Evolutionary conservation across 345 rosid genomes (phyloP).

Genomic region (Eucalyptus melliodora): DNA sequence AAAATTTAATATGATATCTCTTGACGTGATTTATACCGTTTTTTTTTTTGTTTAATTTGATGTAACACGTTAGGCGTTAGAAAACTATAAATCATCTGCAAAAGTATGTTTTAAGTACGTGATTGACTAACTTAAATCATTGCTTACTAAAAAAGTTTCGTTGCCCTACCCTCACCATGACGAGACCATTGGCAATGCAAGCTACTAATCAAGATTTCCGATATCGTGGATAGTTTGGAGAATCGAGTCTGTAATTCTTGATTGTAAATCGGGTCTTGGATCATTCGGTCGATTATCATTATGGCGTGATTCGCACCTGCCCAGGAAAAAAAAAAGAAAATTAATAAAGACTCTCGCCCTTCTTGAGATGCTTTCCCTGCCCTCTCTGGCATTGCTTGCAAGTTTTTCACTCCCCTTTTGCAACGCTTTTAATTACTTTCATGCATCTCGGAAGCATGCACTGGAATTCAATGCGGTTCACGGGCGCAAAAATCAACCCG

Average conservation of each 20-base stretch:
- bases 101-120: not conserved
- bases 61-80: not conserved
- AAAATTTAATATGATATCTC: not conserved
- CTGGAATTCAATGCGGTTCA: not conserved
- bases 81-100: not conserved
- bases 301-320: not conserved
- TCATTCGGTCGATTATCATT: not conserved
- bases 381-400: not conserved
- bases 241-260: not conserved
- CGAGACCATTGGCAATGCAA: not conserved
- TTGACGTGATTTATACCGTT: not conserved
- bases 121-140: not conserved
- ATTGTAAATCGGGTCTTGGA: not conserved
- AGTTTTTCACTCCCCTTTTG: not conserved
- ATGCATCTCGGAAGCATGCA: not conserved
- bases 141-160: not conserved
- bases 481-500: not conserved
- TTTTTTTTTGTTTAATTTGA: not conserved
- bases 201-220: not conserved
- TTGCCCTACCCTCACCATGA: not conserved
- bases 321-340: not conserved
- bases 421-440: not conserved
- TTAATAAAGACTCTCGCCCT: not conserved
- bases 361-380: not conserved
- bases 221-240: not conserved